These are phyloP conservation scores for Powellomyces hirtus DNA, from an alignment of 192 early-diverging fungal species.

Conservation along the genomic window DNA sequence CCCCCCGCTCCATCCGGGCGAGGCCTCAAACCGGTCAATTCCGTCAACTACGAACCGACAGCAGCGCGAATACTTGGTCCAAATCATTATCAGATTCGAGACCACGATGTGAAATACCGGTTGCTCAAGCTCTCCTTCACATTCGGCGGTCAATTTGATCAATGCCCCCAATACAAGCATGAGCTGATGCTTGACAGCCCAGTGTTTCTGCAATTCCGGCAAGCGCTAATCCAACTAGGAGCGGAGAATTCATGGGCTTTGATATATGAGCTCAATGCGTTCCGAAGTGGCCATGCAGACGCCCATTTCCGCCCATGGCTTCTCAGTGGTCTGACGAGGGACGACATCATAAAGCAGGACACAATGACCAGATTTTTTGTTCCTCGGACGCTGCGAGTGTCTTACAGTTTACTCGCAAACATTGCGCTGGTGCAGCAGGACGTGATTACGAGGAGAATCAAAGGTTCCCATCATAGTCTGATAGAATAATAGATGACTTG, in stretches of 20 bases:
- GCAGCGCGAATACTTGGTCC: slow-evolving; percentile 11
- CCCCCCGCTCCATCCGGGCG: not conserved
- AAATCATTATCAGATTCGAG: slow-evolving; percentile 7
- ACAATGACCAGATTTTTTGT: slow-evolving; percentile 11
- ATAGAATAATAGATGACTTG: too few species aligned
- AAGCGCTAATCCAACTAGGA: not conserved
- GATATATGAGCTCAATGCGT: slow-evolving; percentile 4
- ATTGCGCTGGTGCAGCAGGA: not conserved
- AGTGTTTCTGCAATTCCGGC: too few species aligned
- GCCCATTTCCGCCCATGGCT: slow-evolving; percentile 15
- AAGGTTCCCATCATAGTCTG: too few species aligned
- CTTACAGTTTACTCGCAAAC: not conserved
- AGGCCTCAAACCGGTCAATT: not conserved
- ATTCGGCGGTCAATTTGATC: too few species aligned
- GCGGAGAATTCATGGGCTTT: not conserved
- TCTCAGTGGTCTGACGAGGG: not conserved
- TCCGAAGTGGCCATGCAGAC: not conserved
- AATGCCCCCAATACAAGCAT: too few species aligned
- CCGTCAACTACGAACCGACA: slow-evolving; percentile 5
- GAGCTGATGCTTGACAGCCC: too few species aligned
- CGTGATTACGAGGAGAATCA: too few species aligned
- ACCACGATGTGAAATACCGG: not conserved
- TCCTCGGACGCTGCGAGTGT: slow-evolving; percentile 1
- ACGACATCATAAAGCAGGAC: slow-evolving; percentile 1
- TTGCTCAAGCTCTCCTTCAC: not conserved